Conservation (phyloP, 371 early-diverging fungal species). For the Furculomyces boomerangus region DNA sequence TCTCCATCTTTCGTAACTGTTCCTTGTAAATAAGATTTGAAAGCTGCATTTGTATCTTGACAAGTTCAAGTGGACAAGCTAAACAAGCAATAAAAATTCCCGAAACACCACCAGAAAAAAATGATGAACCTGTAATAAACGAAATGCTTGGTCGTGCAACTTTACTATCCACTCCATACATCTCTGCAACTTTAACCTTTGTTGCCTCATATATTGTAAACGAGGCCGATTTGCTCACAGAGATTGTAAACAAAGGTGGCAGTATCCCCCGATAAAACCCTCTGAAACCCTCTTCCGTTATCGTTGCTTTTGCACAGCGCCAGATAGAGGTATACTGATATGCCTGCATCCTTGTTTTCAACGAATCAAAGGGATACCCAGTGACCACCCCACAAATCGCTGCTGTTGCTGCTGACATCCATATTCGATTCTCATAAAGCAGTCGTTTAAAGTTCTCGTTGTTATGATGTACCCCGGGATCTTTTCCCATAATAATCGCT, state of each 20-base stretch:
- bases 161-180: background rate
- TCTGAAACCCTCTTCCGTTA: slow-evolving; percentile 44
- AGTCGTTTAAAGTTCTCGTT: no score
- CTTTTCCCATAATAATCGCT: no score
- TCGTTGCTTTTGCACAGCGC: slow-evolving; percentile 43
- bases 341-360: slow-evolving; percentile 70
- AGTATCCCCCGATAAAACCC: slow-evolving; percentile 62
- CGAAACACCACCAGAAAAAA: slow-evolving; percentile 38
- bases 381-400: slow-evolving; percentile 19
- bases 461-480: no score
- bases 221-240: slow-evolving; percentile 49
- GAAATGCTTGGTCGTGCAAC: slow-evolving; percentile 8
- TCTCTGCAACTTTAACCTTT: slow-evolving; percentile 10
- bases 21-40: slow-evolving; percentile 35
- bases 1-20: slow-evolving; percentile 1
- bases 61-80: slow-evolving; percentile 56
- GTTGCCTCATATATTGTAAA: slow-evolving; percentile 52
- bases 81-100: slow-evolving; percentile 47
- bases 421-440: slow-evolving; percentile 19
- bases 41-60: slow-evolving; percentile 62
- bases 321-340: slow-evolving; percentile 42
- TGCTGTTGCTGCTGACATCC: slow-evolving; percentile 19
- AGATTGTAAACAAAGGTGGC: slow-evolving; percentile 53
- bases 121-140: slow-evolving; percentile 26
- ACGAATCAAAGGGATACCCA: slow-evolving; percentile 45